phyloP scores from a whole-genome alignment of 2,329 filamentous ascomycete genomes.

The Claviceps humidiphila region DNA sequence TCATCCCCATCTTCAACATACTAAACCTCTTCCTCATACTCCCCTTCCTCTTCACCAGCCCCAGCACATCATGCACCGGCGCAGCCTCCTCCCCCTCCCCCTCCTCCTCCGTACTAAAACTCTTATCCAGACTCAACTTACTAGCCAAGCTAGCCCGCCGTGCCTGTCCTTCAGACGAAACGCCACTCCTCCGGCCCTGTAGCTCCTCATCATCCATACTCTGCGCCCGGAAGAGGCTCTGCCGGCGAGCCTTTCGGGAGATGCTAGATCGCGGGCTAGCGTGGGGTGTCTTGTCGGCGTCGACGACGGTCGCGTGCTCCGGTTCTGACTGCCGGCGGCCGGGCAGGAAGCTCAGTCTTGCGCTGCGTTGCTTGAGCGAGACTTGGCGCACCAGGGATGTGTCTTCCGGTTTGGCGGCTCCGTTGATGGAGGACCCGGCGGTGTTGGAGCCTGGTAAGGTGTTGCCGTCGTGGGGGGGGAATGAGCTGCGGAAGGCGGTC shows the following conservation, averaged over 20 bases:
- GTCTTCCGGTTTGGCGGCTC: conserved; percentile 30
- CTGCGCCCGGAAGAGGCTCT: conserved; percentile 32
- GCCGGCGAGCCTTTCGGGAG: conserved; percentile 22
- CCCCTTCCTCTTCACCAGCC: conserved; percentile 33
- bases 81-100: conserved; percentile 6
- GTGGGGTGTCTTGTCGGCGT: conserved; percentile 14
- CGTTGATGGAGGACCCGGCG: conserved; percentile 19
- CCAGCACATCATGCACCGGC: conserved; percentile 16
- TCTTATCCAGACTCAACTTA: conserved; percentile 17
- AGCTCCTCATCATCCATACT: conserved; percentile 17
- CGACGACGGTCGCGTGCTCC: conserved; percentile 17
- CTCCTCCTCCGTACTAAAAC: conserved; percentile 10
- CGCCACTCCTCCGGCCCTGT: conserved; percentile 1
- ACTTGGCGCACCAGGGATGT: conserved; percentile 37
- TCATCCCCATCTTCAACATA: conserved; percentile 61
- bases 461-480: conserved; percentile 22
- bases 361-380: conserved; percentile 36
- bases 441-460: conserved; percentile 18
- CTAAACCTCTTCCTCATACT: conserved; percentile 69
- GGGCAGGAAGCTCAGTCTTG: conserved; percentile 41
- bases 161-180: conserved; percentile 3
- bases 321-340: conserved; percentile 36
- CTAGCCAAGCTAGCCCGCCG: conserved; percentile 12
- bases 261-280: conserved; percentile 21
- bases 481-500: conserved; percentile 35